These are phyloP conservation scores for Waltergamsia citrina DNA, from an alignment of 2,329 filamentous ascomycete species.

Conservation along the genomic window DNA sequence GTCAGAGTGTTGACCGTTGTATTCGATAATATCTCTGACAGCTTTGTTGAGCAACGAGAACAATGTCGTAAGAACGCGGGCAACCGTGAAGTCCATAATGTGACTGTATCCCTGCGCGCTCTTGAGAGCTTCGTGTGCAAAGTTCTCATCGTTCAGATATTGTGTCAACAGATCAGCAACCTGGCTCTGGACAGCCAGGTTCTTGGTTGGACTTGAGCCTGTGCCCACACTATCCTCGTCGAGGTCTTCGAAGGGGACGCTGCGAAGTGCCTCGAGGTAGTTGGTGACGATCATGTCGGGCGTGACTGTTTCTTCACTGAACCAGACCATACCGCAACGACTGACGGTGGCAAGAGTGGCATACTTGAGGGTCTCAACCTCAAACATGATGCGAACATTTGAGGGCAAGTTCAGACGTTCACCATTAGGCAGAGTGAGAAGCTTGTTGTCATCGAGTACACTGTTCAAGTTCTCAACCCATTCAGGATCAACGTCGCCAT, in stretches of 20 bases:
- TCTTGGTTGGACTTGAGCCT: conserved; percentile 67
- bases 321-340: conserved; percentile 99
- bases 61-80: conserved; percentile 81
- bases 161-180: conserved; percentile 71
- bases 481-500: conserved; percentile 96
- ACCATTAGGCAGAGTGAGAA: conserved; percentile 92
- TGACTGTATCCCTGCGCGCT: conserved; percentile 76
- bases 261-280: conserved; percentile 77
- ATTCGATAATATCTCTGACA: conserved; percentile 86
- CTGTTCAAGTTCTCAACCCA: conserved; percentile 99
- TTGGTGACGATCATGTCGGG: conserved; percentile 86
- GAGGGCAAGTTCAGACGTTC: conserved; percentile 89
- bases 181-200: conserved; percentile 67
- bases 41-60: conserved; percentile 95
- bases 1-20: conserved; percentile 88
- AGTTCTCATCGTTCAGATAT: conserved; percentile 68
- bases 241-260: conserved; percentile 83
- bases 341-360: conserved; percentile 97
- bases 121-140: conserved; percentile 68
- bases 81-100: conserved; percentile 96
- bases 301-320: conserved; percentile 95
- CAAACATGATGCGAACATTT: conserved; percentile 99
- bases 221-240: conserved; percentile 82
- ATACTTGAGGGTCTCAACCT: conserved; percentile 96
- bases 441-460: conserved; percentile 97